A percentile compares a stretch with the other conserved stretches of the same genome.
phyloP scores from a whole-genome alignment of 1,284 basidiomycete species.

The Cryptococcus sp. region DNA sequence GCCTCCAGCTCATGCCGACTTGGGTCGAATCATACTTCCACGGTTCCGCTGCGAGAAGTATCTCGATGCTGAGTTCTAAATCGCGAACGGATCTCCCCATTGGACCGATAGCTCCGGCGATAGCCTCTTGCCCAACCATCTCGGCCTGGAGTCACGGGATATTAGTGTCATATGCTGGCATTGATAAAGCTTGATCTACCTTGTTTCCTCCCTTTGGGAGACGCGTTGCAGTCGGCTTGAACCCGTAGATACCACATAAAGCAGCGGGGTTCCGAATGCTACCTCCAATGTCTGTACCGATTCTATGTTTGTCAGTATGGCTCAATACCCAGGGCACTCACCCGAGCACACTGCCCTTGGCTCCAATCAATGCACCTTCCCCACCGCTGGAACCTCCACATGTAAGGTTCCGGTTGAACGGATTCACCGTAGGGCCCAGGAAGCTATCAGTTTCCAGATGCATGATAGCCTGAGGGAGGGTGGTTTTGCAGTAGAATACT shows the following conservation, averaged over 20 bases:
- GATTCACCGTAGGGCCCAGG: conserved; percentile 50
- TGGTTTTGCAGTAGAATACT: conserved; percentile 32
- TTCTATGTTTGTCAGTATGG: conserved; percentile 1
- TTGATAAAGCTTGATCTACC: too few species aligned
- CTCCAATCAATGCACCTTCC: conserved; percentile 60
- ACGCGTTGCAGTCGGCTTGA: conserved; percentile 43
- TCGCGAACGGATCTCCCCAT: conserved; percentile 43
- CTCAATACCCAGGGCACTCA: conserved; percentile 3
- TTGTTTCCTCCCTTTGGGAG: conserved; percentile 40
- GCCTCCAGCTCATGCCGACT: conserved; percentile 41
- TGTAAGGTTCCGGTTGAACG: conserved; percentile 59
- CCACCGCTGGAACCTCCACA: conserved; percentile 64
- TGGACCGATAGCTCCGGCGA: conserved; percentile 43
- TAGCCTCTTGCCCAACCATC: conserved; percentile 40
- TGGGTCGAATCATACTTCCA: conserved; percentile 44
- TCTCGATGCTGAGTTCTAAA: conserved; percentile 42
- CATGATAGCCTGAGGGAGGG: conserved; percentile 38
- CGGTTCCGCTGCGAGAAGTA: conserved; percentile 41
- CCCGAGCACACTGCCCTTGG: conserved; percentile 32
- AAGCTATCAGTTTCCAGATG: conserved; percentile 32
- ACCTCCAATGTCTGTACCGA: conserved; percentile 56
- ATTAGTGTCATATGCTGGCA: conserved; percentile 13
- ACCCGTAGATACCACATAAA: conserved; percentile 43
- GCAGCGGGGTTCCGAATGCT: conserved; percentile 35
- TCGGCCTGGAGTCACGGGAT: conserved; percentile 27